Evolutionary conservation across 371 early-diverging fungal genomes (phyloP).

Genomic region (Mortierella sp.): DNA sequence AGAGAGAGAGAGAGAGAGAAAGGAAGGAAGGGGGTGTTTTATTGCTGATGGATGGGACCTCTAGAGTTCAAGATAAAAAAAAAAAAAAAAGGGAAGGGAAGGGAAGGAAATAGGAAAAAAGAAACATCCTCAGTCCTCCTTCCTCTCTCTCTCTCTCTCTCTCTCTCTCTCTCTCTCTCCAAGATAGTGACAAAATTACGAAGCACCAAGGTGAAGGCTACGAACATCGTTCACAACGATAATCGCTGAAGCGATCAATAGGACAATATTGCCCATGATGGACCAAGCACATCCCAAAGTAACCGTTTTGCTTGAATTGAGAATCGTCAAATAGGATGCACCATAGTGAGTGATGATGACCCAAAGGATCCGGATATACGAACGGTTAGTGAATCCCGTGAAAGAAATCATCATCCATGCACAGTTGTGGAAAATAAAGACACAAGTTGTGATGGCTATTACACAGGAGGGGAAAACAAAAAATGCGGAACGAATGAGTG

Average conservation of each 20-base stretch:
- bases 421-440: slow-evolving; percentile 76
- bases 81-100: neutral
- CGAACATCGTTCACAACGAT: slow-evolving; percentile 43
- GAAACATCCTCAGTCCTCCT: neutral
- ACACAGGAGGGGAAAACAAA: neutral
- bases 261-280: slow-evolving; percentile 55
- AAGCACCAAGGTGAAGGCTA: slow-evolving; percentile 25
- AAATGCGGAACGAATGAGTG: too few relatives aligned
- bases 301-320: slow-evolving; percentile 58
- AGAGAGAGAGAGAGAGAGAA: too few relatives aligned
- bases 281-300: slow-evolving; percentile 63
- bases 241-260: slow-evolving; percentile 55
- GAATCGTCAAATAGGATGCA: slow-evolving; percentile 68
- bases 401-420: slow-evolving; percentile 80
- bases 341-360: slow-evolving; percentile 67
- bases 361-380: slow-evolving; percentile 56
- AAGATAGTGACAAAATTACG: slow-evolving; percentile 2
- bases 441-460: slow-evolving; percentile 72
- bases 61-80: neutral
- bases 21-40: neutral
- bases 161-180: slow-evolving; percentile 3
- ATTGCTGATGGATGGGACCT: neutral
- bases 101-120: too few relatives aligned
- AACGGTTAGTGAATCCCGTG: slow-evolving; percentile 64
- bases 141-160: slow-evolving; percentile 33